Percentiles rank a stretch among this genome's conserved stretches.
These are phyloP conservation scores for Sugiyamaella chiloensis DNA, from an alignment of 805 yeast genomes.

Conservation along the genomic window DNA sequence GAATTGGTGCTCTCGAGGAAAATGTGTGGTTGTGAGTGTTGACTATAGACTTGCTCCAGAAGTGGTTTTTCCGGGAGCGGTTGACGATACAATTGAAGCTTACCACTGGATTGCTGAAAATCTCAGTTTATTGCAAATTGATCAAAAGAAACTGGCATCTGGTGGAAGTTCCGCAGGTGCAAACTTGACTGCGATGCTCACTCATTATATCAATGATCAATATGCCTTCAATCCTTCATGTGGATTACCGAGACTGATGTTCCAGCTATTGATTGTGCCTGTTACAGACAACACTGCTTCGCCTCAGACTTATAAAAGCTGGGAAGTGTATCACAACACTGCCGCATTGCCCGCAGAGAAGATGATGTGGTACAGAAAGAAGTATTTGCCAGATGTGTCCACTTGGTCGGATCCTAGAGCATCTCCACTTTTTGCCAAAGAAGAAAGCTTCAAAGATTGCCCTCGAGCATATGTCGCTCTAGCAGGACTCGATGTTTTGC, in stretches of 20 bases:
- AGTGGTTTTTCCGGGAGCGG: constrained; percentile 45
- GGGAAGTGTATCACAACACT: constrained; percentile 26
- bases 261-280: constrained; percentile 42
- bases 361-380: constrained; percentile 45
- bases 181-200: constrained; percentile 26
- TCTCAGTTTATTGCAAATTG: constrained; percentile 13
- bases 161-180: constrained; percentile 50
- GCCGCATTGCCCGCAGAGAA: constrained; percentile 45
- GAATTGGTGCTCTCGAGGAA: constrained; percentile 21
- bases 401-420: constrained; percentile 35
- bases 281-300: constrained; percentile 27
- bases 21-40: constrained; percentile 36
- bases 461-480: constrained; percentile 32
- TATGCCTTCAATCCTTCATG: constrained; percentile 24
- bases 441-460: constrained; percentile 36
- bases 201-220: constrained; percentile 24
- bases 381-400: constrained; percentile 39
- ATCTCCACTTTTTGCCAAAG: constrained; percentile 42
- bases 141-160: constrained; percentile 34
- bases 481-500: constrained; percentile 43
- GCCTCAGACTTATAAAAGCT: constrained; percentile 35
- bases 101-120: constrained; percentile 13
- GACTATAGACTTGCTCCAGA: constrained; percentile 51
- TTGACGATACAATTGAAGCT: constrained; percentile 38
- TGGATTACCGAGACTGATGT: constrained; percentile 35